Percentiles rank a stretch among this genome's conserved stretches.
Evolutionary conservation across 1,284 basidiomycete species (phyloP).

Genomic region (Neolentinus lepideus): DNA sequence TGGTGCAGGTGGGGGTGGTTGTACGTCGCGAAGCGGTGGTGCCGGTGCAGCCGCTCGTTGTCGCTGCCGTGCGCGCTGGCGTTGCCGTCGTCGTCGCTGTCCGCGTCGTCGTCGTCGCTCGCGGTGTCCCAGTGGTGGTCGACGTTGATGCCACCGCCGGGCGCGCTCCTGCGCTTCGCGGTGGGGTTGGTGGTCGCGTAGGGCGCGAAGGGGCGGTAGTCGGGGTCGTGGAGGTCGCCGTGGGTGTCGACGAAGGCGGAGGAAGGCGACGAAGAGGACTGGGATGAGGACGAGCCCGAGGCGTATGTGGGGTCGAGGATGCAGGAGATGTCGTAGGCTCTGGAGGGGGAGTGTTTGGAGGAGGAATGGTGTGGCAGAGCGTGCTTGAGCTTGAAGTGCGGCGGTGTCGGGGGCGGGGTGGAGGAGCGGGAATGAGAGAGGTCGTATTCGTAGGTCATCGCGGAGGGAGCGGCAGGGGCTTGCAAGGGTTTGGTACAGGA

Average conservation of each 20-base stretch:
- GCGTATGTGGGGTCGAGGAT: conserved; percentile 60
- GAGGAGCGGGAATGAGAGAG: background rate
- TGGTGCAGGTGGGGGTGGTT: background rate
- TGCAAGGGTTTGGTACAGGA: background rate
- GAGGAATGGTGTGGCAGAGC: conserved; percentile 6
- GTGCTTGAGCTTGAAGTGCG: background rate
- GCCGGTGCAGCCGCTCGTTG: background rate
- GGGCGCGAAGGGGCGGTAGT: conserved; percentile 56
- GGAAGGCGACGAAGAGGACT: conserved; percentile 21
- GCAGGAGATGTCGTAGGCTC: conserved; percentile 46
- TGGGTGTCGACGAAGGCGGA: conserved; percentile 50
- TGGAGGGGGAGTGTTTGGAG: conserved; percentile 24
- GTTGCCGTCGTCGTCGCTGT: background rate
- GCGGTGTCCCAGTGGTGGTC: conserved; percentile 14
- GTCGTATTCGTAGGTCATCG: conserved; percentile 1
- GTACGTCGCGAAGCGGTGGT: background rate
- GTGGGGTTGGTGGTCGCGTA: conserved; percentile 23
- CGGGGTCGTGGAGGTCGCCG: conserved; percentile 61
- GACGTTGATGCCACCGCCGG: conserved; percentile 14
- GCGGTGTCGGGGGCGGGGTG: background rate
- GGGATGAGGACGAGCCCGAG: conserved; percentile 26
- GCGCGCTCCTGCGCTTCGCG: conserved; percentile 11
- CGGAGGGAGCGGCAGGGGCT: background rate
- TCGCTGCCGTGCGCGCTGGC: background rate
- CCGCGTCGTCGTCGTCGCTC: conserved; percentile 17